phyloP scores from a whole-genome alignment of 331 rosid species.

The Pyrus hybrid region DNA sequence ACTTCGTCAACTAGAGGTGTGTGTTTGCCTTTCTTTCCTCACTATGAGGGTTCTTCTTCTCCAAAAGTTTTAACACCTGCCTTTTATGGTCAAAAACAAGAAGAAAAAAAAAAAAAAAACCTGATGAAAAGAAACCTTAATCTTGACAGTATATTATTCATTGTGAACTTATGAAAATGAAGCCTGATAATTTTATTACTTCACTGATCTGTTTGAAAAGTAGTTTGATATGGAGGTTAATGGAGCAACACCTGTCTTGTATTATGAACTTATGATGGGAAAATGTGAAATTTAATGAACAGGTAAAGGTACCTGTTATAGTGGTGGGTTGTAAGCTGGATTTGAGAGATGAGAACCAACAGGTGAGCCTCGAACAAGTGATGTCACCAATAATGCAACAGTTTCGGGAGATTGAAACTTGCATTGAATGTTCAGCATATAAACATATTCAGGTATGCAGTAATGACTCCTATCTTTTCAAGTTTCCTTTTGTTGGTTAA shows the following conservation, averaged over 20 bases:
- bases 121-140: background rate
- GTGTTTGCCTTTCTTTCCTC: background rate
- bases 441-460: conserved; percentile 82
- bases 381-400: conserved; percentile 99
- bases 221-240: background rate
- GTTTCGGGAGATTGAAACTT: conserved; percentile 96
- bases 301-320: conserved; percentile 96
- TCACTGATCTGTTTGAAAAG: background rate
- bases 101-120: background rate
- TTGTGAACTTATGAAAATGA: background rate
- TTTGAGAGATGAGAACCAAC: conserved; percentile 86
- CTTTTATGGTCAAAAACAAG: background rate
- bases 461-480: background rate
- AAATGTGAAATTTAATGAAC: conserved; percentile 25
- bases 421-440: conserved; percentile 83
- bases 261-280: conserved; percentile 11
- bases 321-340: conserved; percentile 96
- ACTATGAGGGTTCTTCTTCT: background rate
- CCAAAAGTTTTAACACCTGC: background rate
- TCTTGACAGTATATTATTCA: background rate
- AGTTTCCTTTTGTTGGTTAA: background rate
- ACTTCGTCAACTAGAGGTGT: conserved; percentile 87
- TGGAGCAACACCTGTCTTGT: background rate
- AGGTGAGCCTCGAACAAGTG: conserved; percentile 84
- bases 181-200: background rate